These are phyloP conservation scores for Melaleuca alternifolia DNA, from an alignment of 345 rosid genomes.

Conservation along the genomic window DNA sequence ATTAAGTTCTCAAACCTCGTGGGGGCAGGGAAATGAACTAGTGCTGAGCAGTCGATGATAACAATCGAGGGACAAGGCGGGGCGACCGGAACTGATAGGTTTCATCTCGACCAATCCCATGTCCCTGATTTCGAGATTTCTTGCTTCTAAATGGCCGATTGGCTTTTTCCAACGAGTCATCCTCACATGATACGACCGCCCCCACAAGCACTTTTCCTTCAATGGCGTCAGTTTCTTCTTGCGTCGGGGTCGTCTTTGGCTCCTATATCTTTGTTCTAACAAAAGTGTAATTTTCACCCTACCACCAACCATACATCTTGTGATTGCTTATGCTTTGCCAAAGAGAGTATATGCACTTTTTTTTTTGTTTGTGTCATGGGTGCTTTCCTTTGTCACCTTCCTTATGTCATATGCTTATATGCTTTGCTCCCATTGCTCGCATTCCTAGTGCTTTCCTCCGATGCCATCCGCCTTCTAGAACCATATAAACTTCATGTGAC, in stretches of 20 bases:
- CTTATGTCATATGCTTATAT: not conserved
- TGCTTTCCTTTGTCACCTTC: not conserved
- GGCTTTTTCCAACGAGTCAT: not conserved
- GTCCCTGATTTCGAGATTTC: not conserved
- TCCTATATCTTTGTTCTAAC: not conserved
- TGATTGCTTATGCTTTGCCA: not conserved
- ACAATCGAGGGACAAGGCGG: not conserved
- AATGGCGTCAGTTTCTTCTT: too few relatives aligned
- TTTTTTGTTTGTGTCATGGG: not conserved
- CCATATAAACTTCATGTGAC: not conserved
- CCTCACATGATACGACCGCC: too few relatives aligned
- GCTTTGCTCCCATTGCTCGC: not conserved
- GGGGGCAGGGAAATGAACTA: not conserved
- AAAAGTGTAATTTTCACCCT: not conserved
- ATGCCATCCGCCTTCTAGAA: not conserved
- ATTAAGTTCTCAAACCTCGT: too few relatives aligned
- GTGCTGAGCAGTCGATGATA: accelerated
- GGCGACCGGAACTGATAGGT: not conserved
- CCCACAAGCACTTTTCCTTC: not conserved
- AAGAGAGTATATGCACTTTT: not conserved
- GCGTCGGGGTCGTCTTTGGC: not conserved
- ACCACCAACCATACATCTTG: not conserved
- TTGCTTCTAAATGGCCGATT: not conserved
- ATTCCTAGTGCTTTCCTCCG: not conserved
- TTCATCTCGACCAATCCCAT: not conserved